Percentiles rank a stretch among this genome's conserved stretches.
These are phyloP conservation scores for Vachellia pachyceras DNA, from an alignment of 306 rosid genomes.

Conservation along the genomic window DNA sequence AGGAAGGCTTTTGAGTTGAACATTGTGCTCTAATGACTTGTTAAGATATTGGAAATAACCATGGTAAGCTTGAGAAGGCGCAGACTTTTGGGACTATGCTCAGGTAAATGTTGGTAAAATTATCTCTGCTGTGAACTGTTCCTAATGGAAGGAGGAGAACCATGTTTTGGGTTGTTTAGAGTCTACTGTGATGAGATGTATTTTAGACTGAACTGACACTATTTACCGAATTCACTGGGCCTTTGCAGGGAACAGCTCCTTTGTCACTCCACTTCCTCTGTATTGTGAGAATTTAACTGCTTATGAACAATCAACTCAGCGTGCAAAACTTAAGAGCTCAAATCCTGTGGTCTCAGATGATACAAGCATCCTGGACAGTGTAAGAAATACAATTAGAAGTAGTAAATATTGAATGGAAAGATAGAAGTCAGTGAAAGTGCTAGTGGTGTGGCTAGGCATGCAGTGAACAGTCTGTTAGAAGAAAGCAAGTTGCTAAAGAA, in stretches of 20 bases:
- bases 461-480: too few relatives aligned
- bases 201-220: background rate
- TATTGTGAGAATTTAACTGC: constrained; percentile 52
- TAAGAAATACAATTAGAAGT: constrained; percentile 45
- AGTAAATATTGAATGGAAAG: constrained; percentile 16
- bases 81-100: constrained; percentile 76
- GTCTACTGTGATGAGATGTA: constrained; percentile 16
- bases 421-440: background rate
- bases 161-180: background rate
- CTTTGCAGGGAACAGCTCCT: constrained; percentile 64
- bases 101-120: constrained; percentile 50
- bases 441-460: constrained; percentile 5
- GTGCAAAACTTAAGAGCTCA: constrained; percentile 54
- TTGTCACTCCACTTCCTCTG: constrained; percentile 60
- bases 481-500: too few relatives aligned
- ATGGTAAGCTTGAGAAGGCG: constrained; percentile 95
- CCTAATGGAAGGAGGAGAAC: constrained; percentile 5
- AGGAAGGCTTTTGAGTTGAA: constrained; percentile 10
- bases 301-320: constrained; percentile 40
- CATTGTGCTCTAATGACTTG: constrained; percentile 26
- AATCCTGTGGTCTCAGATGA: constrained; percentile 61
- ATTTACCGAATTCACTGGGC: constrained; percentile 29
- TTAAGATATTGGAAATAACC: constrained; percentile 32
- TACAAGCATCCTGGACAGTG: constrained; percentile 55
- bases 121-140: background rate